Percentiles rank a stretch among this genome's conserved stretches.
phyloP scores from a whole-genome alignment of 2,329 filamentous ascomycete genomes.

The Periconia sp. region DNA sequence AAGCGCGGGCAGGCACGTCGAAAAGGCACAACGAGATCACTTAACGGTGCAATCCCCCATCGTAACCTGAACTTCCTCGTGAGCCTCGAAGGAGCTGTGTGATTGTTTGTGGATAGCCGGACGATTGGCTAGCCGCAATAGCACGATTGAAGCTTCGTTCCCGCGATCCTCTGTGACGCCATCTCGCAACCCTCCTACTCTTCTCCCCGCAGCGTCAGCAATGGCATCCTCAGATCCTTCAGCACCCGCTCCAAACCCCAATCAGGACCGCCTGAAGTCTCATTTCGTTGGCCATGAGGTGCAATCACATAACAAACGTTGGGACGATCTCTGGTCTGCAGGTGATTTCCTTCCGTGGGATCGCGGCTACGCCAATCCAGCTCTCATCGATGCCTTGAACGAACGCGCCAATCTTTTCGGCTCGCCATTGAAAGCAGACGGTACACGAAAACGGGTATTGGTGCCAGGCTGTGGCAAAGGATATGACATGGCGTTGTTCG shows the following conservation, averaged over 20 bases:
- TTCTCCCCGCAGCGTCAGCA: neutral
- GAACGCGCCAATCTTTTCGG: conserved; percentile 45
- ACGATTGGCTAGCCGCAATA: too few species aligned
- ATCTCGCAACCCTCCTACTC: neutral
- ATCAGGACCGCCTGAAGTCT: conserved; percentile 45
- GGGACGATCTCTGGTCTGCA: conserved; percentile 63
- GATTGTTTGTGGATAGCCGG: too few species aligned
- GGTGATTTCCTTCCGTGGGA: conserved; percentile 65
- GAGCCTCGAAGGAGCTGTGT: too few species aligned
- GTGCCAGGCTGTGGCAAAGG: conserved; percentile 84
- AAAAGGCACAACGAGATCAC: too few species aligned
- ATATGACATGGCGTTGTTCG: conserved; percentile 79
- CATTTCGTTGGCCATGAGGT: conserved; percentile 52
- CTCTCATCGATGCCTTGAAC: conserved; percentile 61
- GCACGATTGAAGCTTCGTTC: too few species aligned
- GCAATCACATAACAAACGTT: conserved; percentile 53
- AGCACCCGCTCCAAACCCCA: conserved; percentile 27
- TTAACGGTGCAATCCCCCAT: too few species aligned
- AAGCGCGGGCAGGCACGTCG: too few species aligned
- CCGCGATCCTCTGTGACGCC: too few species aligned
- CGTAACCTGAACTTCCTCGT: too few species aligned
- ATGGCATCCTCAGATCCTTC: conserved; percentile 11
- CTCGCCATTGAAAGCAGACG: conserved; percentile 13
- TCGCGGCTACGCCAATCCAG: conserved; percentile 62
- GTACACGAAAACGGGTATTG: conserved; percentile 63